Conservation (phyloP, 768 basidiomycete genomes). For the Auricularia auricula-judae region DNA sequence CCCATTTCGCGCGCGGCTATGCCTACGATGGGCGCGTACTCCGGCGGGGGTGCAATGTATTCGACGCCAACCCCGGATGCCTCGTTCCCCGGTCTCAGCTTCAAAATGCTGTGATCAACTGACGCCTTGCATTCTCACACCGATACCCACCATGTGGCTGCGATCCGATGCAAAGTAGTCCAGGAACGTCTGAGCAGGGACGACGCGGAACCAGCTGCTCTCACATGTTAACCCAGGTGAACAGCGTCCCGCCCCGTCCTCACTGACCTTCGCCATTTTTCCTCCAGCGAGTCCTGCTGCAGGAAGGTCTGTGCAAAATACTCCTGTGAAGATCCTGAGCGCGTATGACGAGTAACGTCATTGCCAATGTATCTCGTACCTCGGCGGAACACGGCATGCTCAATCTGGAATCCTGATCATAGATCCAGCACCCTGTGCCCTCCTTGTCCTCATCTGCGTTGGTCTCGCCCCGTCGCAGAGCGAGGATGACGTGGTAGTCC, state of each 20-base stretch:
- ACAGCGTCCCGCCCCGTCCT: neutral
- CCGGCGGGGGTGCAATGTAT: slow-evolving; percentile 38
- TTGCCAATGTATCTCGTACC: slow-evolving; percentile 20
- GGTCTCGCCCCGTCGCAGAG: neutral
- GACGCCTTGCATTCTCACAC: slow-evolving; percentile 10
- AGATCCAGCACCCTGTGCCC: slow-evolving; percentile 38
- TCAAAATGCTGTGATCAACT: neutral
- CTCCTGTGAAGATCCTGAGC: slow-evolving; percentile 9
- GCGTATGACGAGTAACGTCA: neutral
- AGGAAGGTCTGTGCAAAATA: slow-evolving; percentile 20
- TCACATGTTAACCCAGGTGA: neutral
- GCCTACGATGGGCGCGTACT: slow-evolving; percentile 40
- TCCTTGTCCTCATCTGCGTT: neutral
- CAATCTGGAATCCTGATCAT: slow-evolving; percentile 55
- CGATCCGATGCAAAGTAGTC: slow-evolving; percentile 62
- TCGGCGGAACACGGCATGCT: slow-evolving; percentile 34
- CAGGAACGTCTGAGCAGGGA: slow-evolving; percentile 40
- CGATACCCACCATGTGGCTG: slow-evolving; percentile 53
- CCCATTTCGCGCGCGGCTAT: slow-evolving; percentile 25
- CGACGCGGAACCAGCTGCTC: slow-evolving; percentile 50
- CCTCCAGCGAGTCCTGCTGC: slow-evolving; percentile 3
- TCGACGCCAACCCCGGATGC: slow-evolving; percentile 3
- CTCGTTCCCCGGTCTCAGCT: neutral
- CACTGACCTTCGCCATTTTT: slow-evolving; percentile 10
- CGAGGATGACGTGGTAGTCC: slow-evolving; percentile 59